Evolutionary conservation across 1,139 yeast species (phyloP).

Genomic region (Trichomonascaceae sp.): DNA sequence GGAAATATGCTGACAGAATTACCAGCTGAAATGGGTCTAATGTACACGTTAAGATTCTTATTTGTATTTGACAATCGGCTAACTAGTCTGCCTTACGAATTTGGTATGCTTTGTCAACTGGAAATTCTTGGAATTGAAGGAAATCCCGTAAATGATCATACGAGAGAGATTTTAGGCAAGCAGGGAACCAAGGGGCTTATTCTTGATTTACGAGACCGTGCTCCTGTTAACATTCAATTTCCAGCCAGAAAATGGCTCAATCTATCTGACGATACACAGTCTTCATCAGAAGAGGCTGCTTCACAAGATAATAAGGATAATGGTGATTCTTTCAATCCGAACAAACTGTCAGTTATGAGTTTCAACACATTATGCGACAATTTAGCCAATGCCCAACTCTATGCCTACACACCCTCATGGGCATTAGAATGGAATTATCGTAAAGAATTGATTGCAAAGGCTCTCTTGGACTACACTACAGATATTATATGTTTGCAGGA

Average conservation of each 20-base stretch:
- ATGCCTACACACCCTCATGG: conserved; percentile 95
- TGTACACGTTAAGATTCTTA: conserved; percentile 73
- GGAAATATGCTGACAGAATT: conserved; percentile 64
- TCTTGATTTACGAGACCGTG: conserved; percentile 72
- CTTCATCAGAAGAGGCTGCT: conserved; percentile 25
- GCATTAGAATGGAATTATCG: conserved; percentile 95
- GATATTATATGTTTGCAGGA: conserved; percentile 92
- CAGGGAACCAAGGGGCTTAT: conserved; percentile 84
- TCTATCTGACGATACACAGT: conserved; percentile 44
- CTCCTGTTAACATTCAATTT: conserved; percentile 60
- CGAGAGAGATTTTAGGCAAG: conserved; percentile 64
- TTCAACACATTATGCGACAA: conserved; percentile 93
- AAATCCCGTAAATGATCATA: conserved; percentile 66
- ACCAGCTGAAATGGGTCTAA: conserved; percentile 77
- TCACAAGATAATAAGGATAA: conserved; percentile 21
- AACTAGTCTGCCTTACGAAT: conserved; percentile 67
- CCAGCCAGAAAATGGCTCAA: conserved; percentile 77
- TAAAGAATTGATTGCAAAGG: conserved; percentile 65
- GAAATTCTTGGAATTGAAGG: conserved; percentile 92
- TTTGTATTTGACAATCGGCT: conserved; percentile 85
- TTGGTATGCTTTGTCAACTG: conserved; percentile 80
- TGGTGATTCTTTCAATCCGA: neutral
- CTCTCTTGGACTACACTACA: conserved; percentile 55
- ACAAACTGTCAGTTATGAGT: conserved; percentile 64
- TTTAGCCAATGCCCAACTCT: conserved; percentile 88